These are phyloP conservation scores for Crepidotus variabilis DNA, from an alignment of 768 basidiomycete genomes.

Conservation along the genomic window DNA sequence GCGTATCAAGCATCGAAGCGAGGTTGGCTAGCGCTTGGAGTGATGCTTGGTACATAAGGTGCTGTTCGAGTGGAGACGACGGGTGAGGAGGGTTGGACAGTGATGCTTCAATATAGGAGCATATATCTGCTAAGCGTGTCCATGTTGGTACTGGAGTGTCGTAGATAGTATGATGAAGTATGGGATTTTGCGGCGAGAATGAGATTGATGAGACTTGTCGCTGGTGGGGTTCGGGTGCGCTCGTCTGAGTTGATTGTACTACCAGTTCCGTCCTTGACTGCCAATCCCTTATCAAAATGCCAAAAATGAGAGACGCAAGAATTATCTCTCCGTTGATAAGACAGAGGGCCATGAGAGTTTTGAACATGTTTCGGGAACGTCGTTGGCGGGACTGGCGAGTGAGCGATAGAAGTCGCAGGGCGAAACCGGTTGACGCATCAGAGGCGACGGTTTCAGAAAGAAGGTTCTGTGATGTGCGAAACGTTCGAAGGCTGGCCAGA, in stretches of 20 bases:
- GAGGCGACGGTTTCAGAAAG: not conserved
- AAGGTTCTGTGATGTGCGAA: not conserved
- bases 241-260: not conserved
- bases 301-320: conserved; percentile 70
- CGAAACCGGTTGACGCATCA: conserved; percentile 34
- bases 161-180: not conserved
- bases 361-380: conserved; percentile 59
- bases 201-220: not conserved
- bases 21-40: conserved; percentile 64
- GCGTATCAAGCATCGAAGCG: conserved; percentile 45
- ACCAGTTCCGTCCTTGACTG: conserved; percentile 31
- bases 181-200: not conserved
- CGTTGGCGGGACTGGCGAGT: conserved; percentile 54
- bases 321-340: conserved; percentile 78
- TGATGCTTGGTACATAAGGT: conserved; percentile 21
- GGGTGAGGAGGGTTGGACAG: conserved; percentile 12
- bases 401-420: conserved; percentile 46
- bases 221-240: not conserved
- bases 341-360: conserved; percentile 56
- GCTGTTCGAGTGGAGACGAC: conserved; percentile 7
- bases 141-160: conserved; percentile 4
- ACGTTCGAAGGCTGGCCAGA: conserved; percentile 22
- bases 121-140: conserved; percentile 4
- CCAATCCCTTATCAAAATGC: conserved; percentile 60
- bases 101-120: not conserved